These are phyloP conservation scores for Oryza brachyantha DNA, from an alignment of 176 grass and related monocot species.

Conservation along the genomic window DNA sequence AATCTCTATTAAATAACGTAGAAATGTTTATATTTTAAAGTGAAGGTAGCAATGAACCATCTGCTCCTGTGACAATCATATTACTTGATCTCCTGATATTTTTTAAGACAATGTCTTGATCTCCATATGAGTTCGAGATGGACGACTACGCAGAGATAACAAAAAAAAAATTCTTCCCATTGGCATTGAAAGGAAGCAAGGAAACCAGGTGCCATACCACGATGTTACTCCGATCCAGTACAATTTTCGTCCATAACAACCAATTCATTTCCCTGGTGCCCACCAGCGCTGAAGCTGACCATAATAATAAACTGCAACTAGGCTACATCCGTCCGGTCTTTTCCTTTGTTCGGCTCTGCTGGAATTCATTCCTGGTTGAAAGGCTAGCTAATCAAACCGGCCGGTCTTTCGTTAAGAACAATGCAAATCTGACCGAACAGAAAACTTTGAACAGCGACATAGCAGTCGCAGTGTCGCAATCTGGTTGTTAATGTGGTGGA, in stretches of 20 bases:
- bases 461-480: slow-evolving; percentile 5
- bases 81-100: background rate
- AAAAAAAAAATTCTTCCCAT: background rate
- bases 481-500: slow-evolving; percentile 20
- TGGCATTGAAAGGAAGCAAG: background rate
- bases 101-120: background rate
- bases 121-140: background rate
- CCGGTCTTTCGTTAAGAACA: slow-evolving; percentile 24
- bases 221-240: no score
- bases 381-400: background rate
- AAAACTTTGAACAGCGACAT: background rate
- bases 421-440: slow-evolving; percentile 15
- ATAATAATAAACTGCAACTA: background rate
- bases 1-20: no score
- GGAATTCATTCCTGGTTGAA: background rate
- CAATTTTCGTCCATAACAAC: background rate
- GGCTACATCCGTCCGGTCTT: background rate
- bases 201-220: no score
- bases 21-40: no score
- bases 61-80: no score
- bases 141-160: background rate
- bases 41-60: no score
- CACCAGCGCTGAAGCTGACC: background rate
- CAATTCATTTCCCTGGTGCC: background rate
- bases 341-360: background rate